Percentiles rank a stretch among this genome's conserved stretches.
These are phyloP conservation scores for Curvularia eragrostidis DNA, from an alignment of 2,329 filamentous ascomycete genomes.

Conservation along the genomic window DNA sequence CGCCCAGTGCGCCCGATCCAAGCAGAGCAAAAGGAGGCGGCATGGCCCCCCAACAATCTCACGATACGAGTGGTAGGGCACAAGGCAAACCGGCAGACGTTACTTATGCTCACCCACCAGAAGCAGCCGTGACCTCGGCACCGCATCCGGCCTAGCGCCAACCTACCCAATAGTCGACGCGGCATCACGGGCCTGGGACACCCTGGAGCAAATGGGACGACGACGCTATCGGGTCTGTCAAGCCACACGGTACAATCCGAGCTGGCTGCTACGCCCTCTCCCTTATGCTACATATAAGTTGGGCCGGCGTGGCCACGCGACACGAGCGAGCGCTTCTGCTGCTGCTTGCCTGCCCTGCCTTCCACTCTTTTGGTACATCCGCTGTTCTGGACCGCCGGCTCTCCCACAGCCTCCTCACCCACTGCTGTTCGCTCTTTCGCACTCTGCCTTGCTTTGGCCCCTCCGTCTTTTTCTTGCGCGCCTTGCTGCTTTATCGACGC, in stretches of 20 bases:
- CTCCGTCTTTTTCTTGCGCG: not conserved
- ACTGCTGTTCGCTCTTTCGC: slow-evolving; percentile 1
- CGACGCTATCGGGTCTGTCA: slow-evolving; percentile 1
- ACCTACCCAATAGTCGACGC: not conserved
- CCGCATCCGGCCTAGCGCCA: slow-evolving; percentile 1
- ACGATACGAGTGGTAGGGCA: not conserved
- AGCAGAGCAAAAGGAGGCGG: not conserved
- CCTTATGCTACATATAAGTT: slow-evolving; percentile 5
- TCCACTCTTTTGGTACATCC: not conserved
- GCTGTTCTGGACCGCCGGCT: not conserved
- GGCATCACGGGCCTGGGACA: not conserved
- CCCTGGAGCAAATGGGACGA: not conserved
- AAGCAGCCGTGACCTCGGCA: not conserved
- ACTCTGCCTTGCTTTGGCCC: not conserved
- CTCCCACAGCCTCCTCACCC: not conserved
- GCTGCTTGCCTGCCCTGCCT: not conserved
- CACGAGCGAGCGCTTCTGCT: not conserved
- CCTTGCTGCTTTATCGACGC: not conserved
- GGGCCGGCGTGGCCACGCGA: not conserved
- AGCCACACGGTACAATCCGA: slow-evolving; percentile 3
- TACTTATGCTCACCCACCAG: not conserved
- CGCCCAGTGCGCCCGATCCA: not conserved
- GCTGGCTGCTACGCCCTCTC: not conserved
- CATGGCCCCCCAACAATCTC: not conserved
- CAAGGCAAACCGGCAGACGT: not conserved